These are phyloP conservation scores for Botrytis elliptica DNA, from an alignment of 2,329 filamentous ascomycete species.

Conservation along the genomic window DNA sequence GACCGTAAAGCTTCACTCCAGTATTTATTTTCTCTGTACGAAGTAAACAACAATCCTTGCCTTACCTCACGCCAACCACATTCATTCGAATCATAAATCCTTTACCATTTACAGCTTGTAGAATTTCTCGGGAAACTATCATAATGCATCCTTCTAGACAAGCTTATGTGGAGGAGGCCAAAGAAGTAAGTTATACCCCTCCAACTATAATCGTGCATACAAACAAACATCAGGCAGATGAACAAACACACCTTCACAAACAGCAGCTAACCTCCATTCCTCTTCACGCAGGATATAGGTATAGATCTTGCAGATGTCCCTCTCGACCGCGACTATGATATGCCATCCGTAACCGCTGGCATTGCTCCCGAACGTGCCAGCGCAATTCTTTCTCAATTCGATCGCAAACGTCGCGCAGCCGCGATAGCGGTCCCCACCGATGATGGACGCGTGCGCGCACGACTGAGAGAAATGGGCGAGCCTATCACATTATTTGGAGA, in stretches of 20 bases:
- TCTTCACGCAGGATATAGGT: constrained; percentile 41
- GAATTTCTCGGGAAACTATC: background rate
- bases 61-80: background rate
- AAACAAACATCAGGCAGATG: constrained; percentile 12
- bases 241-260: background rate
- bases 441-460: constrained; percentile 78
- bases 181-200: constrained; percentile 55
- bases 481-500: constrained; percentile 95
- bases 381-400: constrained; percentile 63
- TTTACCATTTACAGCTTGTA: background rate
- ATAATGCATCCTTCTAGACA: constrained; percentile 82
- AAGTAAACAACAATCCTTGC: constrained; percentile 3
- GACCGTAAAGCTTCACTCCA: constrained; percentile 8
- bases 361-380: constrained; percentile 39
- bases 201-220: constrained; percentile 8
- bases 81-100: background rate
- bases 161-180: constrained; percentile 88
- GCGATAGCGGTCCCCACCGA: constrained; percentile 92
- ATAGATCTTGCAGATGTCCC: constrained; percentile 63
- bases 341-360: constrained; percentile 37
- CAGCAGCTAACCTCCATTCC: constrained; percentile 22
- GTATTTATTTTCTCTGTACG: background rate
- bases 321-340: constrained; percentile 74
- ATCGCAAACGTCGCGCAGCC: constrained; percentile 84
- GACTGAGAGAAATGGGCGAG: constrained; percentile 83